A percentile compares a stretch with the other conserved stretches of the same genome.
These are phyloP conservation scores for Backusella tuberculispora DNA, from an alignment of 192 early-diverging fungal genomes.

Conservation along the genomic window DNA sequence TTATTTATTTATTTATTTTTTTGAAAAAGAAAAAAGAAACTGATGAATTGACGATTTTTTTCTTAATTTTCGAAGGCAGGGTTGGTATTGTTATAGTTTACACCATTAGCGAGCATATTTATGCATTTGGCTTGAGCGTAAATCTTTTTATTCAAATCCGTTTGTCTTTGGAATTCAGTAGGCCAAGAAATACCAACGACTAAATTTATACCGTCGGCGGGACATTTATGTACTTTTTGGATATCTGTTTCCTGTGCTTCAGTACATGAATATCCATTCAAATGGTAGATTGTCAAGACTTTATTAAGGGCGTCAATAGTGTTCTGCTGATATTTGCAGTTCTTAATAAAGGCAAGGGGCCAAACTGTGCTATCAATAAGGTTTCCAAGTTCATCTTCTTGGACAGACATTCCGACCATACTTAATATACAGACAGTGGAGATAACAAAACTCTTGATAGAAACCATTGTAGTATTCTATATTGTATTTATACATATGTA, in stretches of 20 bases:
- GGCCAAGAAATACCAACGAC: not conserved
- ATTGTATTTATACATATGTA: not conserved
- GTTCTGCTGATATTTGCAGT: not conserved
- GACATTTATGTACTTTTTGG: not conserved
- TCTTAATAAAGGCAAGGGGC: not conserved
- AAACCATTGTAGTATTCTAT: not conserved
- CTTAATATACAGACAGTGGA: not conserved
- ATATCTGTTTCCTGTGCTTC: not conserved
- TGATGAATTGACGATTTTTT: not conserved
- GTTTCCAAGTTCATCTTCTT: not conserved
- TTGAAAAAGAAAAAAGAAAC: not conserved
- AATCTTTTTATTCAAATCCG: not conserved
- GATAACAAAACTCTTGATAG: slow-evolving; percentile 6
- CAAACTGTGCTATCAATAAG: not conserved
- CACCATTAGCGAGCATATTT: not conserved
- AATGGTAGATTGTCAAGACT: not conserved
- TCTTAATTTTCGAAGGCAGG: not conserved
- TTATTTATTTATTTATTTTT: too few species aligned
- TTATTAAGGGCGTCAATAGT: not conserved
- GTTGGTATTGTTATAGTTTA: not conserved
- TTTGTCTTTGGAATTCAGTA: slow-evolving; percentile 12
- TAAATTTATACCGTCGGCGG: not conserved
- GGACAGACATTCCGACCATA: not conserved
- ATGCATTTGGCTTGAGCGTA: not conserved
- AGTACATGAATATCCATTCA: not conserved